Percentiles rank a stretch among this genome's conserved stretches.
Conservation (phyloP, 202 grass and related monocot species). For the Panicum hallii region DNA sequence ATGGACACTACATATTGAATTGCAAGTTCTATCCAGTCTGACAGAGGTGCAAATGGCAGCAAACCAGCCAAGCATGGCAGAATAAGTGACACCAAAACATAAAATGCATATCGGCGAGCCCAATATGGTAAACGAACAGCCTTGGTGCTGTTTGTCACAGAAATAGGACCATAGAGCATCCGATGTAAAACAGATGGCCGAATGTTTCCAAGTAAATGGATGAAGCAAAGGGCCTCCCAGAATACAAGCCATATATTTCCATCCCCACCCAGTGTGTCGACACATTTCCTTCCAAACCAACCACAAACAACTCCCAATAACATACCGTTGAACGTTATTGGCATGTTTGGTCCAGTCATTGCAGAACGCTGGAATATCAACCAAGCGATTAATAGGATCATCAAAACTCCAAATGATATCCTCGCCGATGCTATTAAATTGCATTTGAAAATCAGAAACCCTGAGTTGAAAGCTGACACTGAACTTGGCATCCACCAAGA, state of each 20-base stretch:
- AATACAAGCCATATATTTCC: slow-evolving; percentile 78
- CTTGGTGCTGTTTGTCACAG: slow-evolving; percentile 48
- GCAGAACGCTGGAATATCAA: slow-evolving; percentile 73
- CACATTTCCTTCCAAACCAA: slow-evolving; percentile 77
- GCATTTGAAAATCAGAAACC: slow-evolving; percentile 66
- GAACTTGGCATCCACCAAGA: slow-evolving; percentile 88
- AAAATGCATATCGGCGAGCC: slow-evolving; percentile 72
- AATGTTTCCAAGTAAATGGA: slow-evolving; percentile 83
- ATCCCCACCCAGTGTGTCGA: slow-evolving; percentile 78
- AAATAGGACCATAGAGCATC: slow-evolving; percentile 75
- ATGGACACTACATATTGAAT: slow-evolving; percentile 46
- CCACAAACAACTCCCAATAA: slow-evolving; percentile 77
- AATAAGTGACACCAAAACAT: slow-evolving; percentile 59
- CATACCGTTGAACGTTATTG: slow-evolving; percentile 80
- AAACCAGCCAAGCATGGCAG: slow-evolving; percentile 75
- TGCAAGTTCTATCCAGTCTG: slow-evolving; percentile 67
- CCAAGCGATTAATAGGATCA: slow-evolving; percentile 69
- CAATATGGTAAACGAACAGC: slow-evolving; percentile 57
- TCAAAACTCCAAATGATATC: slow-evolving; percentile 74
- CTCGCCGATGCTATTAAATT: slow-evolving; percentile 62
- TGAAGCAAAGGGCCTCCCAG: slow-evolving; percentile 80
- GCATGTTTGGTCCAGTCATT: slow-evolving; percentile 71
- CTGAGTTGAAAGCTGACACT: slow-evolving; percentile 70
- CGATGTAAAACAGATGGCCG: slow-evolving; percentile 64
- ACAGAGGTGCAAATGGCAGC: slow-evolving; percentile 80